A percentile compares a stretch with the other conserved stretches of the same genome.
Conservation (phyloP, 164 flowering plant genomes). For the Aristolochia contorta region DNA sequence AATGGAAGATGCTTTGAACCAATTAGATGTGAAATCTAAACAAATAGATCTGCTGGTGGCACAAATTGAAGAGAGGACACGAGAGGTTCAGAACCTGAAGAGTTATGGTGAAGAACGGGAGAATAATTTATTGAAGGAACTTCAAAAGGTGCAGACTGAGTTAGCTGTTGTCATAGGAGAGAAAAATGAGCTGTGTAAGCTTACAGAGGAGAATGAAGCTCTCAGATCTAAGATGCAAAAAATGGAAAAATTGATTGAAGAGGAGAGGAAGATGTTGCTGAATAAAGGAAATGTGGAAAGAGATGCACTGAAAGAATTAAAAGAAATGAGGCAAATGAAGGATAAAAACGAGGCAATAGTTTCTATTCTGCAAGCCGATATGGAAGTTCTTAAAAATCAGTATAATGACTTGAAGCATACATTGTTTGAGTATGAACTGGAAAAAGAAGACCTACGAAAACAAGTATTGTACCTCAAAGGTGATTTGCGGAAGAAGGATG, state of each 20-base stretch:
- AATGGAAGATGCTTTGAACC: conserved; percentile 31
- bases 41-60: conserved; percentile 29
- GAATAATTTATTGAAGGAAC: conserved; percentile 28
- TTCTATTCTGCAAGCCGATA: conserved; percentile 30
- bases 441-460: conserved; percentile 60
- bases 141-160: conserved; percentile 34
- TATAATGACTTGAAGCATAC: conserved; percentile 39
- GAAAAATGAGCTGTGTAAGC: conserved; percentile 24
- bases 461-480: conserved; percentile 37
- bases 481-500: conserved; percentile 61
- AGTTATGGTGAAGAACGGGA: conserved; percentile 33
- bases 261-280: conserved; percentile 31
- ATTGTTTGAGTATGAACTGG: conserved; percentile 41
- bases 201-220: conserved; percentile 23
- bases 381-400: conserved; percentile 35
- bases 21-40: conserved; percentile 21
- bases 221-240: conserved; percentile 29
- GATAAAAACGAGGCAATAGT: conserved; percentile 42
- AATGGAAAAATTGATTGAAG: conserved; percentile 21
- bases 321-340: conserved; percentile 24
- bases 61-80: conserved; percentile 33
- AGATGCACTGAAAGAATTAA: conserved; percentile 43
- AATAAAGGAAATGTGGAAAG: conserved; percentile 29
- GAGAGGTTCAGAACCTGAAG: conserved; percentile 39
- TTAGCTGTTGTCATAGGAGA: conserved; percentile 29